Evolutionary conservation across 208 protist genomes (phyloP), one percentile per base, ranked within the genome.

Genomic region (Herpetomonas tarakana): DNA sequence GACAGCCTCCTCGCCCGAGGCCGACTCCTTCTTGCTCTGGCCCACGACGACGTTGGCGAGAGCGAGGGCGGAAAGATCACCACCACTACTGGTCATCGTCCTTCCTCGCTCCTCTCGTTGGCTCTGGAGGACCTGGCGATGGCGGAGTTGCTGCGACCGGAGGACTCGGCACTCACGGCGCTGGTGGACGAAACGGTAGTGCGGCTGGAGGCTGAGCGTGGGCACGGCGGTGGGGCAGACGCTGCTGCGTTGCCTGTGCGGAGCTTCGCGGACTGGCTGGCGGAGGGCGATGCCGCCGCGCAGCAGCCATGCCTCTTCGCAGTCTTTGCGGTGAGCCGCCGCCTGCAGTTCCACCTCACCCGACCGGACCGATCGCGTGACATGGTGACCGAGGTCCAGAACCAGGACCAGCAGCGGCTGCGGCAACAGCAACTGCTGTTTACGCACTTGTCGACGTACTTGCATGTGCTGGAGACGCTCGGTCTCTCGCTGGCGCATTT

Each of bases 401-500:
- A 14, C 35, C 9, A 41, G 35, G 35, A 41, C 35, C 9, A 41
- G 9, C 6, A 6, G 14, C 35, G 14, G 35, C 6, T 6, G 9
- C 35, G 35, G 9, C 35, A 41, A 14, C 35, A 41, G 35, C 35
- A 41, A 14, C 35, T 18, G 9, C 35, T 41, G 9, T 18, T 41
- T 27, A 22, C 44, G 14, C 44, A 41, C 28, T 21, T 52, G 25
- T 35, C 41, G n/a, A 16, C 38, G 26, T 52, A 61, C 41, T 27
- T 61, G 18, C 49, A 41, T 18, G 18, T 61, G 26, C 44, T 50
- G 3, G 56, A 61, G 24, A 35, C 49, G 11, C 18, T 52, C 2
- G 56, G 49, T 22, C 44, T 61, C 41, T 52, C 56, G 14, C 26
- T 61, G 0, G 24, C 27, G 21, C 56, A 61, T 27, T 3, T 61